Evolutionary conservation across 306 rosid species (phyloP), one percentile per base, ranked within the genome.

Genomic region (Vachellia collinsii): DNA sequence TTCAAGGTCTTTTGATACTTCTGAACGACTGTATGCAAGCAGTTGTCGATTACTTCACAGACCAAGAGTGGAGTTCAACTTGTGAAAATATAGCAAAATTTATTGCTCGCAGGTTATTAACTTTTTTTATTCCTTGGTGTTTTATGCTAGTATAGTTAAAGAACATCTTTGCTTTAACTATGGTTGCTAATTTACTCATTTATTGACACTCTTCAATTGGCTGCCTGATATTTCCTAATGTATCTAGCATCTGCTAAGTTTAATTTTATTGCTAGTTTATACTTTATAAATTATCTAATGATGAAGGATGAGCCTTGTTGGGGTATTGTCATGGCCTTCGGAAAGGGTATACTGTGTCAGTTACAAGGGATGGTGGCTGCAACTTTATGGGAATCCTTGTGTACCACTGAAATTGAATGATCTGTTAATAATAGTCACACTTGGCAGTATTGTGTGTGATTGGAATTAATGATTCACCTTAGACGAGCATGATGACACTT

Each of bases 21-120:
- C 83, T 94, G 85, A 81, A 85, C 23, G 91, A 91, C 62, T 93
- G 94, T 83, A 62, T 93, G 90, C 88, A 87, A 79, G 87, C 95
- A 12, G 77, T 80, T 73, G 84, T 94, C 76, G 61, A 83, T 85
- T 94, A 90, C 90, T 91, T 94, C 80, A 88, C 91, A 19, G 93
- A 93, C 67, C 50, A 76, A 47, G 97, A 94, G 77, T 94, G 99
- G 97, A 44, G 61, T 65, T 67, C 89, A 80, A 88, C 93, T 84
- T 91, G 94, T 83, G 89, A 89, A 65, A 90, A 82, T 72, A 90
- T 94, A 80, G 97, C 95, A 70, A 94, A 91, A 78, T 89, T 88
- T 87, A 80, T 93, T 83, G 94, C 93, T 80, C 38, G 82, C 95
- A 94, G 99, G 99, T 94, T 80, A 20, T 73, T 58, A 58, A 70